These are phyloP conservation scores for Fusarium annulatum DNA, from an alignment of 2,329 filamentous ascomycete species.

Conservation along the genomic window DNA sequence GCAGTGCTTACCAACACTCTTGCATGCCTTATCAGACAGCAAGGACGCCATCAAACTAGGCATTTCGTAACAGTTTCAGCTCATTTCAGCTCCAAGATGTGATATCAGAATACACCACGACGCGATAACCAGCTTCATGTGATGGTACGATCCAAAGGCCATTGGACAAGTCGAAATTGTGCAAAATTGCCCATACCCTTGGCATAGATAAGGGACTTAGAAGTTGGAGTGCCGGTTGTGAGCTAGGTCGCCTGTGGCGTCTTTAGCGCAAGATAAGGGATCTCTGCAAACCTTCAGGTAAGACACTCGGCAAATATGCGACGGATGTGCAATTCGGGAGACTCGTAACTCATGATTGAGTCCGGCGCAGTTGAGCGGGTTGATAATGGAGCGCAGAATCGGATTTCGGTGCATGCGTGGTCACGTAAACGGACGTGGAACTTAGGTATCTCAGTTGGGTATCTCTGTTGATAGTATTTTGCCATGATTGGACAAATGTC, in stretches of 20 bases:
- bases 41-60: background rate
- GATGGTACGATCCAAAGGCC: background rate
- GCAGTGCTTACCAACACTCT: background rate
- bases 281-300: slow-evolving; percentile 5
- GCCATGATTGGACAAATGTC: background rate
- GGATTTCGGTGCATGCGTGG: background rate
- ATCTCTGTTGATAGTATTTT: background rate
- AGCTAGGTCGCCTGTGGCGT: slow-evolving; percentile 25
- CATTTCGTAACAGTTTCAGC: slow-evolving; percentile 3
- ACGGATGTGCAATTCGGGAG: background rate
- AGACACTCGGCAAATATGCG: background rate
- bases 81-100: slow-evolving; percentile 2
- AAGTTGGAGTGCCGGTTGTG: background rate
- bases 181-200: slow-evolving; percentile 8
- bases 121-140: slow-evolving; percentile 6
- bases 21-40: slow-evolving; percentile 16
- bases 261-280: slow-evolving; percentile 41
- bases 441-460: slow-evolving; percentile 13
- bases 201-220: slow-evolving; percentile 22
- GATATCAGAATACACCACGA: slow-evolving; percentile 11
- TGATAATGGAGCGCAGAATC: background rate
- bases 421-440: slow-evolving; percentile 12
- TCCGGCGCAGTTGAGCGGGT: background rate
- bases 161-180: background rate
- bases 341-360: background rate